These are phyloP conservation scores for Silene noctiflora DNA, from an alignment of 179 eudicot genomes.

Conservation along the genomic window DNA sequence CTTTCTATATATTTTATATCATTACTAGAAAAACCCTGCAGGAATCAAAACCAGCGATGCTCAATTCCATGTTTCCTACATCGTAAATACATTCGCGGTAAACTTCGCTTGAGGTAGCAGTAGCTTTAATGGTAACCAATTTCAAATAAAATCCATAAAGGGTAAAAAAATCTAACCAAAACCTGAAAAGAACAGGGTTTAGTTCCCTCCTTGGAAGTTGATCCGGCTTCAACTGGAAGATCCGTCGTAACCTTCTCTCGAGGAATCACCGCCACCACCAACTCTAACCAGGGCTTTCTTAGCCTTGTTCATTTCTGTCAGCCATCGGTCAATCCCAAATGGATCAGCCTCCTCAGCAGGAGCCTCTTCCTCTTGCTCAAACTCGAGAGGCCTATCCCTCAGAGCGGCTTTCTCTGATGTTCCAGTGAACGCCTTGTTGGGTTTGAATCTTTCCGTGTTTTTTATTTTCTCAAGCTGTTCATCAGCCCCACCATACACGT, in stretches of 20 bases:
- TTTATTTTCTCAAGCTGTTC: constrained; percentile 77
- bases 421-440: constrained; percentile 67
- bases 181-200: background rate
- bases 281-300: constrained; percentile 60
- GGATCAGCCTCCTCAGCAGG: constrained; percentile 81
- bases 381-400: constrained; percentile 79
- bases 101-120: constrained; percentile 56
- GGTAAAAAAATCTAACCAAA: background rate
- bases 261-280: constrained; percentile 61
- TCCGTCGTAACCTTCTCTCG: constrained; percentile 58
- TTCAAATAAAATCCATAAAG: background rate
- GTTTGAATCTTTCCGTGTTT: constrained; percentile 78
- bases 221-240: constrained; percentile 41
- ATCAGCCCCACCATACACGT: constrained; percentile 76
- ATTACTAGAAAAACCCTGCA: too few species aligned
- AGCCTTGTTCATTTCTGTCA: constrained; percentile 72
- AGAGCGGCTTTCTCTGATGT: constrained; percentile 59
- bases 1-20: too few species aligned
- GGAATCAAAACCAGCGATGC: too few species aligned
- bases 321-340: constrained; percentile 73
- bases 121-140: constrained; percentile 6
- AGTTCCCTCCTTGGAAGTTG: constrained; percentile 48
- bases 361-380: constrained; percentile 71
- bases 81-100: constrained; percentile 33
- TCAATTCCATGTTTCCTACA: too few species aligned